Percentiles rank a stretch among this genome's conserved stretches.
These are phyloP conservation scores for Daldinia sp. DNA, from an alignment of 2,329 filamentous ascomycete genomes.

Conservation along the genomic window DNA sequence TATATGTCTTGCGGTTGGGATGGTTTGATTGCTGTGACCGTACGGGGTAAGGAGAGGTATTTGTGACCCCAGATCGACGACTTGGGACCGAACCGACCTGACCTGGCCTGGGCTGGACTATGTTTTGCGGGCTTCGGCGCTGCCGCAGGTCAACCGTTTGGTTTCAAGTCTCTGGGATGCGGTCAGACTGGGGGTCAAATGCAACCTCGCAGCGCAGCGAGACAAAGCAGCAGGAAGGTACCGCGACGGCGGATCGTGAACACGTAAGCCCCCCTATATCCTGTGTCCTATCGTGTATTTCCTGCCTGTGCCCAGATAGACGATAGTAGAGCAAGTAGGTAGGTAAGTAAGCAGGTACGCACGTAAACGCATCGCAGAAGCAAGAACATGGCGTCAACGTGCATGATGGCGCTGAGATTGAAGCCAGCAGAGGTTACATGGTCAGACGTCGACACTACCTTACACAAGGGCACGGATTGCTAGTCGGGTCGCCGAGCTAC, in stretches of 20 bases:
- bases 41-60: constrained; percentile 20
- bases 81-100: no score
- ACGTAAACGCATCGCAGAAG: background rate
- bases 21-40: constrained; percentile 14
- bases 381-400: constrained; percentile 1
- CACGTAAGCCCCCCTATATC: constrained; percentile 10
- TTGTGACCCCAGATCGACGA: constrained; percentile 26
- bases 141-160: constrained; percentile 10
- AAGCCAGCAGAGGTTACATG: background rate
- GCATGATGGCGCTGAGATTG: background rate
- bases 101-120: background rate
- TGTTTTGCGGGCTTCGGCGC: constrained; percentile 3
- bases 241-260: constrained; percentile 10
- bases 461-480: background rate
- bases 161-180: constrained; percentile 20
- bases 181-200: constrained; percentile 21
- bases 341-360: no score
- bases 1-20: background rate
- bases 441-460: background rate
- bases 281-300: no score
- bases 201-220: constrained; percentile 14
- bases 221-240: constrained; percentile 5
- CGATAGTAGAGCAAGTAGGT: background rate
- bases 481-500: background rate
- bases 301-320: background rate